Evolutionary conservation across 2,329 filamentous ascomycete genomes (phyloP).

Genomic region (Neobulgaria alba): DNA sequence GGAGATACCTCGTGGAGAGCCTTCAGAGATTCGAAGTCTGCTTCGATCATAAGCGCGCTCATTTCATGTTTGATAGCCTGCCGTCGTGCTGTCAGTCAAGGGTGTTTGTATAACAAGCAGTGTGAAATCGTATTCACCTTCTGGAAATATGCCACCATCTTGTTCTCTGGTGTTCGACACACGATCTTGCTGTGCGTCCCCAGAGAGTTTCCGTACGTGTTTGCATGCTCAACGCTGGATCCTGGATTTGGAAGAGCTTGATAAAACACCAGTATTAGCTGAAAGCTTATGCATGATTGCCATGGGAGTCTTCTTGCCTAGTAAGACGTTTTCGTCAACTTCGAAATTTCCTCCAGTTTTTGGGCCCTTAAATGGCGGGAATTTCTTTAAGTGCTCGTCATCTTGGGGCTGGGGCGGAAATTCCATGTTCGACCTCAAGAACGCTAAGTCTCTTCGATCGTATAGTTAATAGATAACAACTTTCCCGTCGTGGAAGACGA

Average conservation of each 20-base stretch:
- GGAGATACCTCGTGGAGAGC: not conserved
- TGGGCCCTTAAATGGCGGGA: constrained; percentile 2
- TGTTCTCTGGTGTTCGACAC: constrained; percentile 1
- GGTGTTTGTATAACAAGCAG: constrained; percentile 1
- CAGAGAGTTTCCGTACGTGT: constrained; percentile 1
- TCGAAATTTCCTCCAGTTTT: constrained; percentile 2
- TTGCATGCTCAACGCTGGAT: not conserved
- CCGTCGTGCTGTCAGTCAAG: constrained; percentile 1
- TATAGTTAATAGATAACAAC: constrained; percentile 1
- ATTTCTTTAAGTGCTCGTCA: constrained; percentile 4
- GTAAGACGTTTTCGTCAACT: constrained; percentile 2
- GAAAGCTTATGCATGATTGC: constrained; percentile 2
- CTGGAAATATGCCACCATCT: constrained; percentile 1
- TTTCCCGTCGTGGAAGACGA: not conserved
- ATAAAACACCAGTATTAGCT: not conserved
- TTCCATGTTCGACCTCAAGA: constrained; percentile 3
- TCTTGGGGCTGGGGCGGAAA: constrained; percentile 1
- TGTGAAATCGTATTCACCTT: not conserved
- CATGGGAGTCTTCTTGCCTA: constrained; percentile 1
- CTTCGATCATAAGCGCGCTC: not conserved
- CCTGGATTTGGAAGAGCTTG: constrained; percentile 1
- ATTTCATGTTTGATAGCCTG: not conserved
- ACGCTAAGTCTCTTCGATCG: constrained; percentile 1
- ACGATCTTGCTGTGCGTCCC: constrained; percentile 1
- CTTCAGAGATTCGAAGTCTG: not conserved